These are phyloP conservation scores for Setomelanomma holmii DNA, from an alignment of 2,329 filamentous ascomycete species.

Conservation along the genomic window DNA sequence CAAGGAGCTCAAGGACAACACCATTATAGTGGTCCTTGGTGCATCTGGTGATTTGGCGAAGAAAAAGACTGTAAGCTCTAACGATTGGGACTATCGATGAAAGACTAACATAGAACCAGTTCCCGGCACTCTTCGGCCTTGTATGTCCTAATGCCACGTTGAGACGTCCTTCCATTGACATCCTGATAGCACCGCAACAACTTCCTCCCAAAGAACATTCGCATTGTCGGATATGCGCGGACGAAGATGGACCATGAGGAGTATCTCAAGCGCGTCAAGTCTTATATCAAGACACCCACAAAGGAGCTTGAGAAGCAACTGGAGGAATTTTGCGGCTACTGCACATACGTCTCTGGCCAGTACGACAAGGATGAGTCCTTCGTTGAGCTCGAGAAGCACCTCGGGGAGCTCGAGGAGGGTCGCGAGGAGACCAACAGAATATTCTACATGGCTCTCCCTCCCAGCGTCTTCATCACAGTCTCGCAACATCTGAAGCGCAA, in stretches of 20 bases:
- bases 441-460: slow-evolving; percentile 99
- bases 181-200: slow-evolving; percentile 87
- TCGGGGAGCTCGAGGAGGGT: slow-evolving; percentile 83
- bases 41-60: slow-evolving; percentile 98
- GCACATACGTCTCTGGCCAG: slow-evolving; percentile 94
- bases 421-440: slow-evolving; percentile 86
- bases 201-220: slow-evolving; percentile 95
- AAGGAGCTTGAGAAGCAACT: slow-evolving; percentile 97
- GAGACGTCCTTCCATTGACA: slow-evolving; percentile 23
- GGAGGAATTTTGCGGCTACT: slow-evolving; percentile 84
- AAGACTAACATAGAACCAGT: slow-evolving; percentile 62
- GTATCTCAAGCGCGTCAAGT: slow-evolving; percentile 91
- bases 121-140: slow-evolving; percentile 95
- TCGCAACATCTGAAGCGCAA: slow-evolving; percentile 97
- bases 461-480: slow-evolving; percentile 96
- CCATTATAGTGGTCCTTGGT: slow-evolving; percentile 92
- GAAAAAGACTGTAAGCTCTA: slow-evolving; percentile 89
- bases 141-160: slow-evolving; percentile 65
- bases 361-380: slow-evolving; percentile 98
- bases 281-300: slow-evolving; percentile 98
- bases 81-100: slow-evolving; percentile 2
- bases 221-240: slow-evolving; percentile 97
- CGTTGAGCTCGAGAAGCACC: slow-evolving; percentile 80
- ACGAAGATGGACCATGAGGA: slow-evolving; percentile 99
- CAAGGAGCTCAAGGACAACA: slow-evolving; percentile 98